Conservation (phyloP, 129 eudicot species). For the Chrysanthemum seticuspe region DNA sequence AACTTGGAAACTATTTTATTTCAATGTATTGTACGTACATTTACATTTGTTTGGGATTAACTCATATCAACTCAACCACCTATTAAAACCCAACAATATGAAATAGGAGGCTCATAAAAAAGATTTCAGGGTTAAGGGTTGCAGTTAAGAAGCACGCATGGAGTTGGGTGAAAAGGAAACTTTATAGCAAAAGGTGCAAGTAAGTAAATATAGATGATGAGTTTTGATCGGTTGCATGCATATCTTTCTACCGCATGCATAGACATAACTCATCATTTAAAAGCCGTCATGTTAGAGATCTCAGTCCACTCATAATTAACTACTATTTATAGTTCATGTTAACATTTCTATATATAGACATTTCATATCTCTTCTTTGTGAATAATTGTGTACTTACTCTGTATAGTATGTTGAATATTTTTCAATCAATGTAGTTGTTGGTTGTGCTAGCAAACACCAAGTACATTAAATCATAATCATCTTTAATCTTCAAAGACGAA, state of each 20-base stretch:
- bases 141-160: neutral
- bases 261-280: neutral
- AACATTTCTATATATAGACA: neutral
- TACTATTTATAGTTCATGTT: neutral
- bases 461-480: too few species aligned
- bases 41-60: neutral
- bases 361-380: neutral
- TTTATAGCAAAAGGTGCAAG: neutral
- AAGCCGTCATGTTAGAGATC: neutral
- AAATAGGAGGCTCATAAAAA: neutral
- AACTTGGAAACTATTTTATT: neutral
- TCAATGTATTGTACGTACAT: neutral
- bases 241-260: neutral
- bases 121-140: neutral
- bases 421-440: too few species aligned
- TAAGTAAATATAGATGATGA: neutral
- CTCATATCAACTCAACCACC: neutral
- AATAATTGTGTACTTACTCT: too few species aligned
- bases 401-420: too few species aligned
- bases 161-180: neutral
- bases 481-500: too few species aligned
- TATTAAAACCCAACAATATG: neutral
- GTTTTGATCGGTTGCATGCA: neutral
- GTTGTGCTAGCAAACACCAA: too few species aligned
- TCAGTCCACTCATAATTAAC: neutral